Evolutionary conservation across 805 yeast genomes (phyloP).

Genomic region (Nakazawaea populi): DNA sequence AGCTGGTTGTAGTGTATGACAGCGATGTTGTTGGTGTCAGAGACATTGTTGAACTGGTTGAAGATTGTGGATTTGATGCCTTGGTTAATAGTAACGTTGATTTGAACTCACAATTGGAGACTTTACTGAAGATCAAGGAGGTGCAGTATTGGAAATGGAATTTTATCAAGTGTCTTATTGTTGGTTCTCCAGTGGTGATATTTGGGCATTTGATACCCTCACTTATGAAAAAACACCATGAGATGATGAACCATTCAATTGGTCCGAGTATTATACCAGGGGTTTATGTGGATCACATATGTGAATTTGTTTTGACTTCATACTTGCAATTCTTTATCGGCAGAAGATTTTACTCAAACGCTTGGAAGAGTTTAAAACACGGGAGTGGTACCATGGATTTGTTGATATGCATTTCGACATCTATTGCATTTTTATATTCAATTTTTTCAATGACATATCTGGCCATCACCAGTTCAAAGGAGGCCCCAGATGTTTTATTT

Average conservation of each 20-base stretch:
- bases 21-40: slow-evolving; percentile 55
- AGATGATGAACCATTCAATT: slow-evolving; percentile 20
- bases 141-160: slow-evolving; percentile 62
- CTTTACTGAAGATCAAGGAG: slow-evolving; percentile 66
- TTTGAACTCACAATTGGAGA: slow-evolving; percentile 60
- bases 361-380: slow-evolving; percentile 60
- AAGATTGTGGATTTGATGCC: slow-evolving; percentile 50
- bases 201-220: slow-evolving; percentile 44
- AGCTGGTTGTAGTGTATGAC: slow-evolving; percentile 48
- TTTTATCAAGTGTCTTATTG: slow-evolving; percentile 42
- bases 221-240: slow-evolving; percentile 11
- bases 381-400: slow-evolving; percentile 89
- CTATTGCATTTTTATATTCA: slow-evolving; percentile 74
- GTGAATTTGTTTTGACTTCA: slow-evolving; percentile 52
- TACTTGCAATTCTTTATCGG: slow-evolving; percentile 70
- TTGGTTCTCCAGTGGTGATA: slow-evolving; percentile 59
- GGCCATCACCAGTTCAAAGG: slow-evolving; percentile 32
- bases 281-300: slow-evolving; percentile 53
- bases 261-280: slow-evolving; percentile 44
- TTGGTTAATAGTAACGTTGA: slow-evolving; percentile 41
- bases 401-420: slow-evolving; percentile 75
- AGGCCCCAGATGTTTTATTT: slow-evolving; percentile 67
- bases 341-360: slow-evolving; percentile 54
- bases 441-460: slow-evolving; percentile 50
- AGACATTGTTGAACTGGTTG: slow-evolving; percentile 46